Evolutionary conservation across 257 asterid species (phyloP), one percentile per base, ranked within the genome.

Genomic region (Fraxinus quadrangulata): DNA sequence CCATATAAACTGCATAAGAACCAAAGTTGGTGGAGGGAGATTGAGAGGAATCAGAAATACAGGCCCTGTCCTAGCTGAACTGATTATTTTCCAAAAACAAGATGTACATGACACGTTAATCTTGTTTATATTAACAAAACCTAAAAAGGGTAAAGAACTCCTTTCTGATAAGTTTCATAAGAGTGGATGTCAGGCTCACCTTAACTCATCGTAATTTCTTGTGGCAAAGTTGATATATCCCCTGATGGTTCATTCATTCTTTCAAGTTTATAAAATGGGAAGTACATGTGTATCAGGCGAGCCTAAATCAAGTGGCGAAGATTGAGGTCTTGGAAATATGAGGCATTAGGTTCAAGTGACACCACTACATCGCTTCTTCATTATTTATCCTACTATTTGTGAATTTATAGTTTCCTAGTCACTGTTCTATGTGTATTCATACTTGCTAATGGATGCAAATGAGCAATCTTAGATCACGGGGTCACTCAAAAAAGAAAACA

Each of bases 1-100:
- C 33, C 63, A 82, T 69, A 74, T 33, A 49, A 51, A 59, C 71
- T 68, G 42, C 61, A 74, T 78, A 71, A 78, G 69, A 72, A 79
- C 45, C 21, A 39, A 59, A 34, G 75, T 11, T 63, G 7, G 69
- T 9, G 69, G 17, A 63, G 69, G 69, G 33, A 26, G 33, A 47
- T 39, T 67, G 74, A 30, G 31, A 76, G 5, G 39, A 24, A 45
- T 9, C 6, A 47, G 54, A 63, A 26, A 24, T 23, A 24, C 7
- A 24, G 17, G 34, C 4, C 31, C 26, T 54, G 17, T n/a, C 10
- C 69, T 63, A 63, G 10, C 33, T 12, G 34, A 63, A 63, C 14
- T 11, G 6, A 63, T 23, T 24, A n/a, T 54, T 54, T 19, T 54
- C 65, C 65, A 17, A 54, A 54, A 5, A 54, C 63, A 54, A 54